Base-by-base conservation (phyloP, 2,329 filamentous ascomycete genomes). In the Aspergillus fumigatiaffinis region DNA sequence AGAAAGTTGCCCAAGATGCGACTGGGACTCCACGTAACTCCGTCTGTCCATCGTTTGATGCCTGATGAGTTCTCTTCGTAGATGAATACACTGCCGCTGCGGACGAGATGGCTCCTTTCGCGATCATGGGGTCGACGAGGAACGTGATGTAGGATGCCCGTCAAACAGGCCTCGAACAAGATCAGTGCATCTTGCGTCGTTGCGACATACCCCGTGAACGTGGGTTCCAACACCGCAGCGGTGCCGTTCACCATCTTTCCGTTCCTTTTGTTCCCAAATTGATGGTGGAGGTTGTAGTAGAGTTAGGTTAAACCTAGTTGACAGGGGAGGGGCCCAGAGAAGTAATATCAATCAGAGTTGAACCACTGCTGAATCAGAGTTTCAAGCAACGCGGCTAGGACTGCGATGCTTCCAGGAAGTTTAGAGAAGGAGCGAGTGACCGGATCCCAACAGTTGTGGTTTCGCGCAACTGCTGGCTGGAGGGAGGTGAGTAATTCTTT, bases 21-120 rank as follows among this genome's bases (percentile, higher is more conserved):
- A 73, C 88, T 95, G 0, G 92, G 92, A 65, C 90, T 95, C 92
- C 92, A 97, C 6, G 88, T 87, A 10, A 93, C 85, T 14, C 92
- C 92, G 65, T 97, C 92, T 0, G 92, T 96, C 92, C 92, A 97
- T 55, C 92, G 83, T 77, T 95, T 95, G 76, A 96, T 96, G 4
- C 91, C 91, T 0, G 92, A 95, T 0, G 90, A 87, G 60, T 91
- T 88, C 72, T 96, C 91, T 68, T 96, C 91, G 73, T 96, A 97
- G 63, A 96, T 90, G 75, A 96, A 94, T 50, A 96, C 84, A 63
- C 89, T 88, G 38, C 92, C 92, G 64, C 91, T 95, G 63, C 84
- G 84, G 69, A 96, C 94, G 52, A 96, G 83, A 21, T 85, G 81
- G 25, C 81, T 80, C 52, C 92, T 84, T 74, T 96, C 92, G 52